Evolutionary conservation across 768 basidiomycete species (phyloP).

Genomic region (Mycena capillaripes): DNA sequence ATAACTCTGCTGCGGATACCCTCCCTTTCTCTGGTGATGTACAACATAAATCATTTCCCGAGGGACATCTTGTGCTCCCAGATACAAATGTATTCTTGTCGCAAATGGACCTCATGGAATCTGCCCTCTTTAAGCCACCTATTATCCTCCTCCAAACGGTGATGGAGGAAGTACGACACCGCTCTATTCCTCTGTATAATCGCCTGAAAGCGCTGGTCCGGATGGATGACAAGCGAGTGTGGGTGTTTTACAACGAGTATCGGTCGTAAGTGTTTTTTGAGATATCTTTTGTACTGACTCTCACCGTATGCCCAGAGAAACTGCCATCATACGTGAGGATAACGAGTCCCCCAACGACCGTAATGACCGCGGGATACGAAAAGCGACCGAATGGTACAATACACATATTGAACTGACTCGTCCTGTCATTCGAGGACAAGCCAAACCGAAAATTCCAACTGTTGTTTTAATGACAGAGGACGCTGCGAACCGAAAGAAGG

Average conservation of each 20-base stretch:
- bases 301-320: conserved; percentile 67
- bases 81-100: conserved; percentile 97
- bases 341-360: conserved; percentile 92
- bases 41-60: conserved; percentile 67
- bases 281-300: neutral
- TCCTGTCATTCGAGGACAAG: conserved; percentile 66
- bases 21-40: conserved; percentile 74
- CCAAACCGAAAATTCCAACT: conserved; percentile 60
- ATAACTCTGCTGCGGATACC: conserved; percentile 51
- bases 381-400: conserved; percentile 90
- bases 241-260: conserved; percentile 92
- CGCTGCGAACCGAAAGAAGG: conserved; percentile 83
- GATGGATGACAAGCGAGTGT: conserved; percentile 88
- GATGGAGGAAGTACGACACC: conserved; percentile 95
- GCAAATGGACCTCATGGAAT: conserved; percentile 97
- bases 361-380: conserved; percentile 95
- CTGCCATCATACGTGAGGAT: conserved; percentile 81
- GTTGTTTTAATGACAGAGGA: conserved; percentile 94
- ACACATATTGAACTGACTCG: conserved; percentile 72
- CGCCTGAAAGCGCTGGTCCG: conserved; percentile 88
- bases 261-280: conserved; percentile 69
- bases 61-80: conserved; percentile 88
- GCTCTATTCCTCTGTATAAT: conserved; percentile 93
- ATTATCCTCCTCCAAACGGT: conserved; percentile 96
- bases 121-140: conserved; percentile 78